These are phyloP conservation scores for Pleurotus sapidus DNA, from an alignment of 768 basidiomycete species.

Conservation along the genomic window DNA sequence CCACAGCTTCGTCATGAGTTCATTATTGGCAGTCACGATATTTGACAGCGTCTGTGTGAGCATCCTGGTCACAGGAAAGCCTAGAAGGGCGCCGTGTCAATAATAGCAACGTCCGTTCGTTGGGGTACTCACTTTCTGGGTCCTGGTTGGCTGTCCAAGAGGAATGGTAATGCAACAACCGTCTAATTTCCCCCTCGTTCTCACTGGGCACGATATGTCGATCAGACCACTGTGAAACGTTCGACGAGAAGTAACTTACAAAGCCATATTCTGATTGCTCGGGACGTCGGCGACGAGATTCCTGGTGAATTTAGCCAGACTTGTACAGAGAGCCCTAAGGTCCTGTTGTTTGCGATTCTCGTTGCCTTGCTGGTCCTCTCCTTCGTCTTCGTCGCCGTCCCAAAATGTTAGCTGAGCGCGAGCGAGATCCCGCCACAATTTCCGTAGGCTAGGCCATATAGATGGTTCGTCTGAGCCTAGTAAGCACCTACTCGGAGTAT, in stretches of 20 bases:
- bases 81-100: slow-evolving; percentile 34
- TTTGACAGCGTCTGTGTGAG: slow-evolving; percentile 82
- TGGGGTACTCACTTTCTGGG: slow-evolving; percentile 39
- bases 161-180: slow-evolving; percentile 68
- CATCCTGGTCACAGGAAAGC: slow-evolving; percentile 58
- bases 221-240: not conserved
- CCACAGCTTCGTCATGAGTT: slow-evolving; percentile 58
- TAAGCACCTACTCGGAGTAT: slow-evolving; percentile 21
- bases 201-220: slow-evolving; percentile 36
- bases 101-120: not conserved
- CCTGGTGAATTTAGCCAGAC: slow-evolving; percentile 74
- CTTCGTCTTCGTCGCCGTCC: slow-evolving; percentile 46
- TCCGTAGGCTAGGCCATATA: slow-evolving; percentile 54
- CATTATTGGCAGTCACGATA: slow-evolving; percentile 71
- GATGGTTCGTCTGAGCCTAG: slow-evolving; percentile 34
- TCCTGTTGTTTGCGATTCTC: slow-evolving; percentile 23
- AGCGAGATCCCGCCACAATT: slow-evolving; percentile 53
- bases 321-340: slow-evolving; percentile 40
- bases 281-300: slow-evolving; percentile 79
- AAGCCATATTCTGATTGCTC: slow-evolving; percentile 67
- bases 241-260: slow-evolving; percentile 46
- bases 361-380: slow-evolving; percentile 23
- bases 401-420: slow-evolving; percentile 50
- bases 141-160: slow-evolving; percentile 74
- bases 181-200: slow-evolving; percentile 69